Evolutionary conservation across 2,329 filamentous ascomycete genomes (phyloP), one percentile per base, ranked within the genome.

Genomic region (Colletotrichum paranaense): DNA sequence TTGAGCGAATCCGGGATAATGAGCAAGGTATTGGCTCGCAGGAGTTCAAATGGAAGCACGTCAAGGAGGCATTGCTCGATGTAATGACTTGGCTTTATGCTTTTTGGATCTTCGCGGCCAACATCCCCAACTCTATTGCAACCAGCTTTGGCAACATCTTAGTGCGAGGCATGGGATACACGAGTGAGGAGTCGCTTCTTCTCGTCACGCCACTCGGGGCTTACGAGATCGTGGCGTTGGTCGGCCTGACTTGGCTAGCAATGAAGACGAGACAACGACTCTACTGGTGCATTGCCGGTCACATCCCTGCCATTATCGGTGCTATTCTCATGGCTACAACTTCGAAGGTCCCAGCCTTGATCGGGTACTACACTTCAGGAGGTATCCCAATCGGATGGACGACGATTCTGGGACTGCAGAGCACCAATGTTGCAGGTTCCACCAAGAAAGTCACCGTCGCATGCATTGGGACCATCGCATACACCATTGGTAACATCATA

Each of bases 21-120:
- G 87, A 92, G 73, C 91, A 93, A 78, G 92, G 92, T 4, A 90
- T 93, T 24, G 91, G 91, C 4, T 93, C 93, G 76, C 92, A 91
- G 81, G 89, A 93, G 75, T 92, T 90, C 81, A 92, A 92, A 78
- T 79, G 85, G 77, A 89, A 92, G 67, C 92, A 94, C 78, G 82
- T 92, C 52, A 79, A 79, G 62, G 81, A 81, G 63, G 78, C 76
- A 0, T 53, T 80, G 6, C 58, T 75, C 9, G 79, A 81, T 30
- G 35, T 69, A 11, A 80, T 80, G 65, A 72, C 75, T 1, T 80
- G 79, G 78, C 65, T 78, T 8, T 73, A 81, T 26, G 72, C 80
- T 11, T 59, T 77, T 22, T 76, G 78, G 46, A 75, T 78, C 24
- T 66, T 81, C 5, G 74, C 76, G 22, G 71, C 68, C 14, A 79